Percentiles rank a stretch among this genome's conserved stretches.
These are phyloP conservation scores for Penicillium sp. DNA, from an alignment of 2,329 filamentous ascomycete species.

Conservation along the genomic window DNA sequence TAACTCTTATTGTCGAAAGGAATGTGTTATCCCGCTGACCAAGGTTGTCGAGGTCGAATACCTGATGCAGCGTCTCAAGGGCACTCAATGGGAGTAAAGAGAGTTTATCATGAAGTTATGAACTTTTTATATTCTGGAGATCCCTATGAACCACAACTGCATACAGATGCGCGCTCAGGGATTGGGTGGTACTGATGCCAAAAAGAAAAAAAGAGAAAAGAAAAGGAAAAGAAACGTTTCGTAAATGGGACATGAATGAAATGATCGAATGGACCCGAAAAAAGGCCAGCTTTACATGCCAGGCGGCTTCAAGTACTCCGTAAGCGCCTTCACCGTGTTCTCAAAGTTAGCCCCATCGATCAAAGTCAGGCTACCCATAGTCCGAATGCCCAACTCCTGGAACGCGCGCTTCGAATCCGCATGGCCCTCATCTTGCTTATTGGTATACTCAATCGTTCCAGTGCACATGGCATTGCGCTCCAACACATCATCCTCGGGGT, in stretches of 20 bases:
- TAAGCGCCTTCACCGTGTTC: conserved; percentile 73
- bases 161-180: neutral
- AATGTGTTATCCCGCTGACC: conserved; percentile 92
- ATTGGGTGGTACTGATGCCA: conserved; percentile 5
- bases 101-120: conserved; percentile 22
- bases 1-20: conserved; percentile 37
- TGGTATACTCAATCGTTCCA: conserved; percentile 76
- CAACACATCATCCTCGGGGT: conserved; percentile 91
- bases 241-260: conserved; percentile 26
- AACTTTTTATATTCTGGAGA: conserved; percentile 19
- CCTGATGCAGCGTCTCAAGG: conserved; percentile 83
- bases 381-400: conserved; percentile 86
- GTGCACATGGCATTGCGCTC: conserved; percentile 72
- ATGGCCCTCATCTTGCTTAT: conserved; percentile 73
- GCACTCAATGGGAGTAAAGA: conserved; percentile 53
- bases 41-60: conserved; percentile 99
- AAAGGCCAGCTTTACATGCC: conserved; percentile 3
- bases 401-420: conserved; percentile 94
- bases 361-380: conserved; percentile 81
- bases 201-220: conserved; percentile 7
- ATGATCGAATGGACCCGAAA: conserved; percentile 10
- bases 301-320: conserved; percentile 63
- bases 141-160: conserved; percentile 18
- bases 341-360: conserved; percentile 80
- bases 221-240: conserved; percentile 21